Percentiles rank a stretch among this genome's conserved stretches.
Evolutionary conservation across 768 basidiomycete species (phyloP).

Genomic region (Tulasnella sp.): DNA sequence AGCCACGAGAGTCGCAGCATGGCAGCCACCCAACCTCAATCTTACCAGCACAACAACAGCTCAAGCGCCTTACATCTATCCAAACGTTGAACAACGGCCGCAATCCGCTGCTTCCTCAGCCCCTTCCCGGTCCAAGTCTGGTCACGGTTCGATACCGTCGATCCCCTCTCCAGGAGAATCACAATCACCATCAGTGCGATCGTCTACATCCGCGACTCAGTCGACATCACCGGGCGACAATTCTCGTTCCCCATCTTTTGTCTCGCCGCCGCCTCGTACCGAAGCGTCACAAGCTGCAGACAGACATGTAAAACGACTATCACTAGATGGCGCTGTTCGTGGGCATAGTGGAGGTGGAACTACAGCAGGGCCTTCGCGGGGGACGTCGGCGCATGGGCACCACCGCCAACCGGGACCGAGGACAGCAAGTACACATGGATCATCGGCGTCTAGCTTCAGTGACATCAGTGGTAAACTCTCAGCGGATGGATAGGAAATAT

Average conservation of each 20-base stretch:
- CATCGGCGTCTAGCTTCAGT: conserved; percentile 74
- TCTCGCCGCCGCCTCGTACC: conserved; percentile 11
- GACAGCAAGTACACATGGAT: conserved; percentile 48
- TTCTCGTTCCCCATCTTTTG: conserved; percentile 1
- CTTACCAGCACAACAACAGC: conserved; percentile 34
- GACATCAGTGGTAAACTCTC: conserved; percentile 58
- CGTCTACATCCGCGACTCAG: conserved; percentile 30
- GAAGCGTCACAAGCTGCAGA: conserved; percentile 28
- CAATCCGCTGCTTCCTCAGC: conserved; percentile 6
- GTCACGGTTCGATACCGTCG: conserved; percentile 68
- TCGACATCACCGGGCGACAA: background rate
- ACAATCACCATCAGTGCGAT: conserved; percentile 24
- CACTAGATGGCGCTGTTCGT: conserved; percentile 32
- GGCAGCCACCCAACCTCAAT: conserved; percentile 25
- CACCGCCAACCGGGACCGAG: conserved; percentile 35
- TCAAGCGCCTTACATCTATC: conserved; percentile 39
- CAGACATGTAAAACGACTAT: conserved; percentile 23
- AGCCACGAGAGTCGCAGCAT: background rate
- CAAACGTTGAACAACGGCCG: background rate
- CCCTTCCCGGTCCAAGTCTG: conserved; percentile 32
- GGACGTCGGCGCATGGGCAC: conserved; percentile 40
- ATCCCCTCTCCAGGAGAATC: conserved; percentile 63
- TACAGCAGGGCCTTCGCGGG: conserved; percentile 44
- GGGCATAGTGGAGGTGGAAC: conserved; percentile 43
- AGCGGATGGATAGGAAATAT: background rate